A percentile compares a stretch with the other conserved stretches of the same genome.
These are phyloP conservation scores for Cinnamomum micranthum DNA, from an alignment of 164 flowering plant genomes.

Conservation along the genomic window DNA sequence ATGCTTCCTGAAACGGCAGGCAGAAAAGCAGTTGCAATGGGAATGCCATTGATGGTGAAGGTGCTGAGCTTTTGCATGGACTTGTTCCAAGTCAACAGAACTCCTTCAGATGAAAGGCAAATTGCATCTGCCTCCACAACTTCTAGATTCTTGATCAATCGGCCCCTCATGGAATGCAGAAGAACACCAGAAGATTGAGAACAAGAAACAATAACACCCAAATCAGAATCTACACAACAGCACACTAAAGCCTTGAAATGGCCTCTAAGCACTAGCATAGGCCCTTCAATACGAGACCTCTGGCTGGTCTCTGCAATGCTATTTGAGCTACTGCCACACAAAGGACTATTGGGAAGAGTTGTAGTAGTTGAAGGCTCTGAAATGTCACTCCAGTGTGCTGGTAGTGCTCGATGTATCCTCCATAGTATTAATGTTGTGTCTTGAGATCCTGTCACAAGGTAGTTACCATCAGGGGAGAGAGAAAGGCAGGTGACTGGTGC, in stretches of 20 bases:
- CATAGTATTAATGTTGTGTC: constrained; percentile 86
- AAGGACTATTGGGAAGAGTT: constrained; percentile 29
- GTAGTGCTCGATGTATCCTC: constrained; percentile 59
- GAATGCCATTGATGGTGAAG: constrained; percentile 71
- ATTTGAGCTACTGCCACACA: constrained; percentile 30
- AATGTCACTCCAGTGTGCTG: constrained; percentile 37
- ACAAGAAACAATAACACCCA: constrained; percentile 78
- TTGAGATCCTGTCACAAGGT: constrained; percentile 92
- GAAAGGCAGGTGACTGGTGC: constrained; percentile 94
- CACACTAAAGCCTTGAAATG: constrained; percentile 66
- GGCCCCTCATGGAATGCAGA: constrained; percentile 82
- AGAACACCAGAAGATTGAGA: constrained; percentile 71
- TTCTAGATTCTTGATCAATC: constrained; percentile 61
- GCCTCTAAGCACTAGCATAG: constrained; percentile 83
- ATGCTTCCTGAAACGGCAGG: constrained; percentile 47
- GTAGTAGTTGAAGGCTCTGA: constrained; percentile 43
- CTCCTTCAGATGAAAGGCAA: constrained; percentile 72
- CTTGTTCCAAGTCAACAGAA: constrained; percentile 77
- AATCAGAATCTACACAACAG: constrained; percentile 81
- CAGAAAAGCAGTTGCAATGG: constrained; percentile 48
- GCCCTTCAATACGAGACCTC: constrained; percentile 76
- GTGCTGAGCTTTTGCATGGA: constrained; percentile 44
- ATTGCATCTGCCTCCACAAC: constrained; percentile 73
- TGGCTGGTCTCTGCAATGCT: constrained; percentile 47
- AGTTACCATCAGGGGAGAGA: constrained; percentile 71